Evolutionary conservation across 2,329 filamentous ascomycete genomes (phyloP), one percentile per base, ranked within the genome.

Genomic region (Aspergillus pseudonomiae): DNA sequence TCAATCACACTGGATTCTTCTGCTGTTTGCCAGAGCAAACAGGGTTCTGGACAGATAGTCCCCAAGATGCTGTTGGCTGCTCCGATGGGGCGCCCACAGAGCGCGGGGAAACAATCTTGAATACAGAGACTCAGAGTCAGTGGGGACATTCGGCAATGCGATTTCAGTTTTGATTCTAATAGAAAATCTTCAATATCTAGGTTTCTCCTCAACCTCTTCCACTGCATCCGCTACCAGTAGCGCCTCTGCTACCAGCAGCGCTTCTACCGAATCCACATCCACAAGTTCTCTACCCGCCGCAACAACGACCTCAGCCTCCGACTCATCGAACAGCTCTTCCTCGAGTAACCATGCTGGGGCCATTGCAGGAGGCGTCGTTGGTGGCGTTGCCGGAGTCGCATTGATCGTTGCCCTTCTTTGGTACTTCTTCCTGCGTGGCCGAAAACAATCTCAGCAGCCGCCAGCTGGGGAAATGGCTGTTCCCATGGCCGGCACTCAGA

Each of bases 1-100:
- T 69, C 19, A 60, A 73, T 21, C 67, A 68, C 6, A 57, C 59
- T 6, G 69, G 64, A 12, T 71, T 62, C 26, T 73, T 73, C 41
- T 73, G 71, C 50, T 73, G 71, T 21, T 62, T 66, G 14, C 32
- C 57, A 4, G 67, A 57, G 1, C 39, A 34, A 9, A 55, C 55
- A n/a, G 69, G 62, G 2, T 70, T 70, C 52, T 54, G 59, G 61
- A 60, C 14, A 16, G 41, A 43, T 28, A 48, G 30, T 16, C 59
- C 48, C 16, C 55, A 16, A 12, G 46, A 19, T 62, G 54, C 53
- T 4, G 67, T 70, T 4, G 68, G 68, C 36, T 70, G 68, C 39
- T 54, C 65, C 1, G 50, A 67, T 32, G 62, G 58, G 14, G 46
- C 59, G 11, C 59, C 65, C 6, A 50, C 61, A 7, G 46, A 63